These are phyloP conservation scores for Penicillium atrosanguineum DNA, from an alignment of 495 filamentous ascomycete species.

Conservation along the genomic window DNA sequence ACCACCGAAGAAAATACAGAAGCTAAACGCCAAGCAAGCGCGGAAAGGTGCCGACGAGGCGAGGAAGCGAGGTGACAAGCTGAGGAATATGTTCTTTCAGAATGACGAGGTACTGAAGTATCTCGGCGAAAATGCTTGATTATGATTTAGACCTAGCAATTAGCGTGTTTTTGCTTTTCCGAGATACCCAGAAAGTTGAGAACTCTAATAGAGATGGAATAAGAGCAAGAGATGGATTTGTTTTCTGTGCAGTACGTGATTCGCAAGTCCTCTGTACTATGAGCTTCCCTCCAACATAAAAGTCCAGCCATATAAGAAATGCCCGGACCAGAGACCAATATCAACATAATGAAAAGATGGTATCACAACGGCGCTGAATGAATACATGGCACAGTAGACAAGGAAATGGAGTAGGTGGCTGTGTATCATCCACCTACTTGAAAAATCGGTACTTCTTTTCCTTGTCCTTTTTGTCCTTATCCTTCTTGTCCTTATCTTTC, in stretches of 20 bases:
- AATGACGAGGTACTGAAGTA: constrained; percentile 71
- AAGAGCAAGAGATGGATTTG: background rate
- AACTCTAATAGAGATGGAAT: background rate
- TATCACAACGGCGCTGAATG: constrained; percentile 41
- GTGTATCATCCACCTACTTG: constrained; percentile 37
- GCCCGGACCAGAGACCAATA: constrained; percentile 14
- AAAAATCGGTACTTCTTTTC: constrained; percentile 82
- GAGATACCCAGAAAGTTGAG: background rate
- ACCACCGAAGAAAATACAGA: constrained; percentile 52
- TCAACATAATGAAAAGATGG: constrained; percentile 25
- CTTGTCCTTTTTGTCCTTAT: constrained; percentile 51
- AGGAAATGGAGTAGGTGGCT: background rate
- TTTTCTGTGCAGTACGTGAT: background rate
- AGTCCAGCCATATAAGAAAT: background rate
- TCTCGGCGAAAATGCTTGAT: constrained; percentile 46
- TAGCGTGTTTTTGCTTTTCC: background rate
- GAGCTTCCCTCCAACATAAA: background rate
- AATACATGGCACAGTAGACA: constrained; percentile 9
- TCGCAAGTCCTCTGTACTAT: background rate
- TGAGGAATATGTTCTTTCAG: constrained; percentile 65
- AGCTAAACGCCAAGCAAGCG: constrained; percentile 68
- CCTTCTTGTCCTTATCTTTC: constrained; percentile 46
- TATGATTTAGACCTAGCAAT: background rate
- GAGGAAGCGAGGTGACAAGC: constrained; percentile 58
- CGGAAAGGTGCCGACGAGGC: constrained; percentile 58